Base-by-base conservation (phyloP, 2,329 filamentous ascomycete genomes). In the Pyrenochaeta sp. region DNA sequence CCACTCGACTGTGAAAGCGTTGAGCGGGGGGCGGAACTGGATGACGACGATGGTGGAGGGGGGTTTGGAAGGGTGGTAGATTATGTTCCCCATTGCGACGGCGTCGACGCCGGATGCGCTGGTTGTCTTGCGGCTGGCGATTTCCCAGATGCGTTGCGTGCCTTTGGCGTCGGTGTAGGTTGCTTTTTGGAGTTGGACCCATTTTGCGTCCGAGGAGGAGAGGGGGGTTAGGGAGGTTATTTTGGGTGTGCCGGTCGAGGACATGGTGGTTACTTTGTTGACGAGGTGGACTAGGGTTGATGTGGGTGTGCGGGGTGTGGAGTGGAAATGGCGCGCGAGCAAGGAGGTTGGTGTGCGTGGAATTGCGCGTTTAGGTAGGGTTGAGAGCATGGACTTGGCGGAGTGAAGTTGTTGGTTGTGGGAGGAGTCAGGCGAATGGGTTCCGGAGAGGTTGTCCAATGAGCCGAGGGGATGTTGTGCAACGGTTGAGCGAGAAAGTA, bases 1-100 rank as follows among this genome's bases (percentile, higher is more conserved):
- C 36, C 87, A 84, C 65, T 88, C 86, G 54, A 88, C 84, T 24
- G 82, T 83, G 30, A 85, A 78, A 25, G 82, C 83, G 54, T 84
- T 80, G 46, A 88, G 80, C 0, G 86, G 85, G 0, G 86, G 86
- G 1, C 86, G 82, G 69, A 86, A 88, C 64, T 88, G 84, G 57
- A 76, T 69, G n/a, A 76, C 73, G 8, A 77, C 54, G 12, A 77
- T 70, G 12, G 74, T 76, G 6, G 63, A 64, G 4, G 75, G 71
- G 2, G 67, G 65, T 6, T 66, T 63, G 49, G 59, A 49, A n/a
- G 72, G 66, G 47, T 71, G 64, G 53, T 71, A 62, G 52, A 92
- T 79, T 60, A 92, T 85, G 54, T 88, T 89, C 19, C 91, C 82
- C 62, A 92, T 91, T 55, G 89, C 88, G 15, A 92, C 89, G 51